These are phyloP conservation scores for Cucumis cinereus DNA, from an alignment of 306 rosid species.

Conservation along the genomic window DNA sequence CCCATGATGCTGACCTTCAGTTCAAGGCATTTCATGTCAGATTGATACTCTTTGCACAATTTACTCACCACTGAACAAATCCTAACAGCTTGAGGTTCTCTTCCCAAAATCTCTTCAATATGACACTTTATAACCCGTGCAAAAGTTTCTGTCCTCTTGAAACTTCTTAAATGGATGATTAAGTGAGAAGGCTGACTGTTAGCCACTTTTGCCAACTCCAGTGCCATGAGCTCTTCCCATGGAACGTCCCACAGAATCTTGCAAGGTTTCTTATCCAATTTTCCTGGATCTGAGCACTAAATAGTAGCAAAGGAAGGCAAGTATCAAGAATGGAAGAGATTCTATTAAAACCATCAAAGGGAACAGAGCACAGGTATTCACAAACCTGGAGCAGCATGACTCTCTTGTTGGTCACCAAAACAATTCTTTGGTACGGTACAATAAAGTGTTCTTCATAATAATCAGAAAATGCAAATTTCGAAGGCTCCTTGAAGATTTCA, in stretches of 20 bases:
- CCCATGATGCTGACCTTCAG: slow-evolving; percentile 46
- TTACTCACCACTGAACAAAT: slow-evolving; percentile 56
- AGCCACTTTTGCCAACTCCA: slow-evolving; percentile 83
- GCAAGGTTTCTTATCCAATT: slow-evolving; percentile 83
- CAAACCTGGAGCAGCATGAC: slow-evolving; percentile 88
- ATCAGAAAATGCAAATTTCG: slow-evolving; percentile 88
- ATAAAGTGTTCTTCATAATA: slow-evolving; percentile 69
- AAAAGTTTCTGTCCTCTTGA: slow-evolving; percentile 72
- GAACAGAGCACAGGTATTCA: slow-evolving; percentile 1
- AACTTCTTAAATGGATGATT: slow-evolving; percentile 82
- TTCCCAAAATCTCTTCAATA: slow-evolving; percentile 40
- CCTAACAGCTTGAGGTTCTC: slow-evolving; percentile 70
- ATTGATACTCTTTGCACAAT: slow-evolving; percentile 69
- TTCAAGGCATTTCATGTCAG: slow-evolving; percentile 45
- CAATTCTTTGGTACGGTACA: slow-evolving; percentile 69
- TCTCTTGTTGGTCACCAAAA: slow-evolving; percentile 81
- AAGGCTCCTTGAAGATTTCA: slow-evolving; percentile 90
- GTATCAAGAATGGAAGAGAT: slow-evolving; percentile 23
- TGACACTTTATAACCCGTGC: slow-evolving; percentile 62
- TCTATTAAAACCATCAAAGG: not conserved
- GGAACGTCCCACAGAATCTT: slow-evolving; percentile 92
- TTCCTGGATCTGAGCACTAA: slow-evolving; percentile 76
- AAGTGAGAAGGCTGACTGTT: slow-evolving; percentile 63
- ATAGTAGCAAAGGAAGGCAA: slow-evolving; percentile 13
- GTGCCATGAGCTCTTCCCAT: slow-evolving; percentile 87